phyloP scores from a whole-genome alignment of 2,329 filamentous ascomycete species.

The Diaporthe ilicicola region DNA sequence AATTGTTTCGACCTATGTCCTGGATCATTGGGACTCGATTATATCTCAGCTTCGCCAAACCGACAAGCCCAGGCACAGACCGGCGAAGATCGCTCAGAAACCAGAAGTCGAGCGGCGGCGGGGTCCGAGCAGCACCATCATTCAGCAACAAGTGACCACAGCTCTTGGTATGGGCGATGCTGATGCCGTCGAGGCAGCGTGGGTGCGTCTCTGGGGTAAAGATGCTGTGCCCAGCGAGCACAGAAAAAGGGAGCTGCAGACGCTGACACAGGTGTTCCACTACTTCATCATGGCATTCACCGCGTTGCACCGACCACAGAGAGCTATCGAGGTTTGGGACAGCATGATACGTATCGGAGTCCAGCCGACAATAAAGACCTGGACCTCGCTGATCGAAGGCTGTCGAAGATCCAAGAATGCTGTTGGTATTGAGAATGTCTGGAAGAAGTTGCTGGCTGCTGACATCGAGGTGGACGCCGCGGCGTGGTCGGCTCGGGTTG shows the following conservation, averaged over 20 bases:
- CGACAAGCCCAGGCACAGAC: neutral
- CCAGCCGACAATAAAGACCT: conserved; percentile 70
- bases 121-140: neutral
- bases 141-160: conserved; percentile 40
- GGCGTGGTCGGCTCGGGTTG: conserved; percentile 77
- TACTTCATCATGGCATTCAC: conserved; percentile 47
- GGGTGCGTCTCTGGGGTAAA: conserved; percentile 42
- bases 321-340: conserved; percentile 47
- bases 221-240: conserved; percentile 34
- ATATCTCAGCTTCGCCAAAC: conserved; percentile 28
- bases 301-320: conserved; percentile 40
- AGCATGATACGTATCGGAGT: conserved; percentile 58
- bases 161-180: conserved; percentile 41
- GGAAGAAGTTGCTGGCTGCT: conserved; percentile 68
- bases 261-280: conserved; percentile 41
- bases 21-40: conserved; percentile 30
- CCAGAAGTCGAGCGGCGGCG: neutral
- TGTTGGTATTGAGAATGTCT: conserved; percentile 70
- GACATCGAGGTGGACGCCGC: conserved; percentile 68
- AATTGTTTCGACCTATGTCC: conserved; percentile 36
- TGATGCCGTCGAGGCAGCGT: conserved; percentile 37
- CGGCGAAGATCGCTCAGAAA: neutral
- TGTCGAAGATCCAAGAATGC: conserved; percentile 68
- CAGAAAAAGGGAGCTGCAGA: conserved; percentile 31
- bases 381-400: conserved; percentile 77